Evolutionary conservation across 2,329 filamentous ascomycete species (phyloP), one percentile per base, ranked within the genome.

Genomic region (Fusarium cyanostomum): DNA sequence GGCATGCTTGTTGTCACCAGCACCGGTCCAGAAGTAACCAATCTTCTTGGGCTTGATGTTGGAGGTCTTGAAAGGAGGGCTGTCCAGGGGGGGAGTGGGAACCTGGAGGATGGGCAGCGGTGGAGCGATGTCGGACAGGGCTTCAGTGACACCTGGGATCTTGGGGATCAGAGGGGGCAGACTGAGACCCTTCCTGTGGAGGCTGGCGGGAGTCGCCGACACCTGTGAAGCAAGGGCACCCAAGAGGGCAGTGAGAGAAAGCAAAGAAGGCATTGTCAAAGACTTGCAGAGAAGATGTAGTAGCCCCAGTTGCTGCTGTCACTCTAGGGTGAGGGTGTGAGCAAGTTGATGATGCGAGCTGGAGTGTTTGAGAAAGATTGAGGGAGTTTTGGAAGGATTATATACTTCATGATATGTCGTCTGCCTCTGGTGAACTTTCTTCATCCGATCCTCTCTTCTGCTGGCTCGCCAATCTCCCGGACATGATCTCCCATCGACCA

Each of bases 1-100:
- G 70, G 82, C 82, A 73, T 88, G 85, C 42, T 80, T 68, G 67
- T 88, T 87, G 67, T 88, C 85, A 31, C 83, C 86, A 30, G 86
- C 78, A 15, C 81, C 85, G 49, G 84, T 86, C 84, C 84, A 88
- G 75, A 88, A 87, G 74, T 87, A 87, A 0, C 85, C 86, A 70
- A 88, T 85, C 77, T 88, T 88, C 81, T 88, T 88, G 26, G 86
- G 86, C 75, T 83, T 84, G 70, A 88, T 81, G 58, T 84, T 76
- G 69, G 82, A 84, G 3, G 79, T 75, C 10, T 75, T 77, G 59
- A 86, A 87, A 7, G 81, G 81, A 8, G 80, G 80, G 64, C 82
- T 85, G 3, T 78, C 75, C n/a, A 87, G 72, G 0, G 85, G 81
- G 44, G 85, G 85, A n/a, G 83, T 86, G 2, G 85, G 86, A 5